These are phyloP conservation scores for Rhizopus delemar DNA, from an alignment of 371 early-diverging fungal genomes.

Conservation along the genomic window DNA sequence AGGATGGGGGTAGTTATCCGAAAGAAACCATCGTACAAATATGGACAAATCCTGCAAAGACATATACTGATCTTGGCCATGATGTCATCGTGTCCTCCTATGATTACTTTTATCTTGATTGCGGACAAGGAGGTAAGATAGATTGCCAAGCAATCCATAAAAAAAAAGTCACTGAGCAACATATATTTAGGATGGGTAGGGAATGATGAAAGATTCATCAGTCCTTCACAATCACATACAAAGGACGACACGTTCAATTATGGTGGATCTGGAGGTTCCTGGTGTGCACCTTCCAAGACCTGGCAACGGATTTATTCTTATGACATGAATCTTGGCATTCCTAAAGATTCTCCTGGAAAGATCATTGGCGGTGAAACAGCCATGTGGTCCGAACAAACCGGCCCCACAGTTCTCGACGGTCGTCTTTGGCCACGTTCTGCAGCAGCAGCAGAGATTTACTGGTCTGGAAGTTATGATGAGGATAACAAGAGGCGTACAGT, in stretches of 20 bases:
- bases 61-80: constrained; percentile 42
- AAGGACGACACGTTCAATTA: constrained; percentile 37
- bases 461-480: constrained; percentile 65
- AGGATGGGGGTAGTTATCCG: constrained; percentile 20
- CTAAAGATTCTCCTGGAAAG: constrained; percentile 34
- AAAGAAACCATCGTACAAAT: constrained; percentile 53
- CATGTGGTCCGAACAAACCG: constrained; percentile 72
- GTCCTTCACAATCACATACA: constrained; percentile 36
- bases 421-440: constrained; percentile 71
- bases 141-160: background rate
- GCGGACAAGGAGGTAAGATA: constrained; percentile 54
- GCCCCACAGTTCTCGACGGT: constrained; percentile 56
- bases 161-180: too few species aligned
- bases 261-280: constrained; percentile 62
- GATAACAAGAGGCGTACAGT: constrained; percentile 44
- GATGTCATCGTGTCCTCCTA: constrained; percentile 50
- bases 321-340: constrained; percentile 58
- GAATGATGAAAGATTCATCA: constrained; percentile 41
- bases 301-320: constrained; percentile 39
- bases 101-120: constrained; percentile 63
- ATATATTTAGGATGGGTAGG: constrained; percentile 41
- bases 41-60: constrained; percentile 45
- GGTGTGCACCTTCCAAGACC: constrained; percentile 66
- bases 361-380: constrained; percentile 47
- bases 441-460: constrained; percentile 69